Conservation (phyloP, 805 yeast genomes). For the Wickerhamomyces hampshirensis region DNA sequence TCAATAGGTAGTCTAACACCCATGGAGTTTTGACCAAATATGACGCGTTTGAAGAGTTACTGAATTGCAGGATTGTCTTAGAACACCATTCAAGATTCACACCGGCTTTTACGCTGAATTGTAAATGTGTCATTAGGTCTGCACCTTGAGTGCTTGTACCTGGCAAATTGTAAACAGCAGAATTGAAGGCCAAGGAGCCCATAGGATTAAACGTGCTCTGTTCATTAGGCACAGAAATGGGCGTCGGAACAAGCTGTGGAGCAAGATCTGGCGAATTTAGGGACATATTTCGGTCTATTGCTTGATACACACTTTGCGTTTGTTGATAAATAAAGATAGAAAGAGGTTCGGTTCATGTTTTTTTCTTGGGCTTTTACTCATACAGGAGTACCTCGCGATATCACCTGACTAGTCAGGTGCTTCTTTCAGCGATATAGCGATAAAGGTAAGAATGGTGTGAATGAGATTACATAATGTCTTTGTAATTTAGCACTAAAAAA, state of each 20-base stretch:
- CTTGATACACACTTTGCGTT: too few relatives aligned
- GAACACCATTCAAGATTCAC: constrained; percentile 24
- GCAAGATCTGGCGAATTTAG: too few relatives aligned
- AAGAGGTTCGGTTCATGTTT: too few relatives aligned
- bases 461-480: too few relatives aligned
- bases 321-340: too few relatives aligned
- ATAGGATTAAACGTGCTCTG: too few relatives aligned
- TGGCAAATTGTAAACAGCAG: constrained; percentile 13
- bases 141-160: constrained; percentile 19
- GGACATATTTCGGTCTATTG: neutral
- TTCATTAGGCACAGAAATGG: constrained; percentile 6
- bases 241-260: constrained; percentile 5
- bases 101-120: constrained; percentile 19
- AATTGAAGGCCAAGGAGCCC: neutral
- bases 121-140: constrained; percentile 23
- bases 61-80: constrained; percentile 17
- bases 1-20: constrained; percentile 22
- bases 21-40: constrained; percentile 18
- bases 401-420: too few relatives aligned
- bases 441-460: too few relatives aligned
- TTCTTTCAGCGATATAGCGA: too few relatives aligned
- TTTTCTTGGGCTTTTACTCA: too few relatives aligned
- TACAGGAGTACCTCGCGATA: too few relatives aligned
- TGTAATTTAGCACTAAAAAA: too few relatives aligned
- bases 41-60: constrained; percentile 20